Percentiles rank a stretch among this genome's conserved stretches.
Conservation (phyloP, 768 basidiomycete genomes). For the Psilocybe sp. region DNA sequence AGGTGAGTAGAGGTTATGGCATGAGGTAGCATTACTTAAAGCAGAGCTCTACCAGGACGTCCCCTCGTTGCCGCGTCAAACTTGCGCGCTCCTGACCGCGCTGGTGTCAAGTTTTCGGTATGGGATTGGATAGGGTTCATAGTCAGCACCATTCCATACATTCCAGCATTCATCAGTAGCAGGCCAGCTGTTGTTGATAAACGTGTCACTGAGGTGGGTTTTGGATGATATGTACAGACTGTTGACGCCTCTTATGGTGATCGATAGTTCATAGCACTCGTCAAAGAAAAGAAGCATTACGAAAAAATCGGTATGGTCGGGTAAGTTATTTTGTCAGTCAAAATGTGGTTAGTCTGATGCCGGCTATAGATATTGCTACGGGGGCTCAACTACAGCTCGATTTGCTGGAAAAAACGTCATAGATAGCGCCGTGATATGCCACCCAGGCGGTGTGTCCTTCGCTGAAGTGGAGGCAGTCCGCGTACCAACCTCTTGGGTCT, state of each 20-base stretch:
- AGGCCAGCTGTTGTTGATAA: constrained; percentile 30
- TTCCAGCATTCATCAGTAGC: constrained; percentile 29
- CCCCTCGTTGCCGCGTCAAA: constrained; percentile 25
- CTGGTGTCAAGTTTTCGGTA: constrained; percentile 30
- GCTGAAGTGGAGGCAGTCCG: constrained; percentile 30
- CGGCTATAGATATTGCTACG: constrained; percentile 35
- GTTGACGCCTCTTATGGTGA: not conserved
- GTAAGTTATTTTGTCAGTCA: constrained; percentile 16
- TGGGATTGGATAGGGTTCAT: constrained; percentile 29
- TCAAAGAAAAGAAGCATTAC: constrained; percentile 36
- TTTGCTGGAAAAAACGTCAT: constrained; percentile 31
- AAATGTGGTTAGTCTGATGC: no score
- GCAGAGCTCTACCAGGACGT: constrained; percentile 18
- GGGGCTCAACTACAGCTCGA: constrained; percentile 32
- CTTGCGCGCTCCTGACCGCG: constrained; percentile 28
- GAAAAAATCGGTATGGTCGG: constrained; percentile 39
- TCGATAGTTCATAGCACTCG: constrained; percentile 29
- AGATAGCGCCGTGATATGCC: constrained; percentile 34
- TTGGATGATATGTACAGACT: no score
- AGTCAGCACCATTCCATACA: constrained; percentile 19
- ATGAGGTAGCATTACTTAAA: not conserved
- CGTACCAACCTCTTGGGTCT: constrained; percentile 34
- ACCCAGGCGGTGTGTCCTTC: constrained; percentile 31
- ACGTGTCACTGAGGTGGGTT: constrained; percentile 18
- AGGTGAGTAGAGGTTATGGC: constrained; percentile 32